These are phyloP conservation scores for Secale cereale DNA, from an alignment of 176 grass and related monocot genomes.

Conservation along the genomic window DNA sequence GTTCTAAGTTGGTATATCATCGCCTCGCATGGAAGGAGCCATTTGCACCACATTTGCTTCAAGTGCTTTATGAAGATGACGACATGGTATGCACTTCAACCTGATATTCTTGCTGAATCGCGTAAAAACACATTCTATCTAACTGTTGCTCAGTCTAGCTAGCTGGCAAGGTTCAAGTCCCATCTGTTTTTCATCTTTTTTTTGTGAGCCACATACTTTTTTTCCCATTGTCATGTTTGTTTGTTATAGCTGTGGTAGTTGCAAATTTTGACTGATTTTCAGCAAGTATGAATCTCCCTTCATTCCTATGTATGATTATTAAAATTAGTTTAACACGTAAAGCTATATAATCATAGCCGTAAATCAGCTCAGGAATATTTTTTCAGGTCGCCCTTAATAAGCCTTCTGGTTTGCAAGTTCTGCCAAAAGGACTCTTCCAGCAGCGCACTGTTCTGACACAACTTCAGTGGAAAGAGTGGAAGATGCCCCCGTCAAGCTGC, in stretches of 20 bases:
- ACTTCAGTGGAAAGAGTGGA: conserved; percentile 80
- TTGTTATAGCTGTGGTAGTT: background rate
- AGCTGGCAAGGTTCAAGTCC: background rate
- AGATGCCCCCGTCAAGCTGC: conserved; percentile 20
- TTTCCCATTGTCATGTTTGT: background rate
- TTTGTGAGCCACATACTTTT: background rate
- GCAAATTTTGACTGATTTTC: background rate
- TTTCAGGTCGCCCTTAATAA: conserved; percentile 74
- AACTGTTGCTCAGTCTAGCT: background rate
- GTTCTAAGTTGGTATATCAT: conserved; percentile 69
- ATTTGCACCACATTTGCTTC: conserved; percentile 56
- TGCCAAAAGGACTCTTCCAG: conserved; percentile 91
- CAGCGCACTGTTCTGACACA: conserved; percentile 84
- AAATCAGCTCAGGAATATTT: conserved; percentile 1
- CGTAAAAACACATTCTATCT: background rate
- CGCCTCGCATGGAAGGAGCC: conserved; percentile 84
- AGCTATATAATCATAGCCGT: background rate
- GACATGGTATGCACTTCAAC: conserved; percentile 61
- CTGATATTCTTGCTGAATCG: background rate
- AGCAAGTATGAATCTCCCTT: background rate
- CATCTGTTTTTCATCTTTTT: background rate
- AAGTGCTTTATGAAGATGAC: conserved; percentile 92
- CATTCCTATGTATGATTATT: background rate
- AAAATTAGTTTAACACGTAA: background rate
- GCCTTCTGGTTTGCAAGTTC: conserved; percentile 96